Conservation (phyloP, 106 monocot species). For the Triglochin maritima region DNA sequence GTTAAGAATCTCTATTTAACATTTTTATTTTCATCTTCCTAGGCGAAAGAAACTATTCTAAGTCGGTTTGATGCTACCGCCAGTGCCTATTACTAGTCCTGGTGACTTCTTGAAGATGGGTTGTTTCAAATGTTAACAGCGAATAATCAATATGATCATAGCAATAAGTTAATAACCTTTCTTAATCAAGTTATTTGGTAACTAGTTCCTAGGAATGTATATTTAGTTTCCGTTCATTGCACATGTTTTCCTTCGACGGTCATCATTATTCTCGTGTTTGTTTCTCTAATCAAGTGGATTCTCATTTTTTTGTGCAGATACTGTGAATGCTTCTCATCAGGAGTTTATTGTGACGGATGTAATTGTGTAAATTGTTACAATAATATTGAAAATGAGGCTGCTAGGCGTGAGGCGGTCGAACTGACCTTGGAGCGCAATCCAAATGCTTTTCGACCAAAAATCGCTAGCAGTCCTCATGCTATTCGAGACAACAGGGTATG, state of each 20-base stretch:
- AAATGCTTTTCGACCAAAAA: constrained; percentile 94
- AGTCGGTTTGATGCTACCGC: neutral
- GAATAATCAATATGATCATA: no score
- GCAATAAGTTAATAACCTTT: no score
- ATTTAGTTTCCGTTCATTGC: neutral
- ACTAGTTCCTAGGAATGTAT: neutral
- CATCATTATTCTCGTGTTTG: no score
- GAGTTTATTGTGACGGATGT: constrained; percentile 92
- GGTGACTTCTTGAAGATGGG: neutral
- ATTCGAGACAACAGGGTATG: constrained; percentile 28
- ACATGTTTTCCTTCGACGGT: no score
- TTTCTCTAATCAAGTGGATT: neutral
- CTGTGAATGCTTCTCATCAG: constrained; percentile 96
- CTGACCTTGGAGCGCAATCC: constrained; percentile 88
- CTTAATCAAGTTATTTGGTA: neutral
- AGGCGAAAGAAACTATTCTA: neutral
- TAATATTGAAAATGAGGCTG: constrained; percentile 85
- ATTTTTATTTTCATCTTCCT: neutral
- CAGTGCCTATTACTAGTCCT: neutral
- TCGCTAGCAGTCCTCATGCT: constrained; percentile 81
- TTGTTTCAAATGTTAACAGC: neutral
- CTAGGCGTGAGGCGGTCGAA: constrained; percentile 86
- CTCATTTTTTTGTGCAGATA: constrained; percentile 37
- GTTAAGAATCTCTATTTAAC: neutral
- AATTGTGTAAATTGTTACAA: constrained; percentile 89